phyloP scores from a whole-genome alignment of 2,329 filamentous ascomycete genomes.

The Ceratocystiopsis brevicomis region DNA sequence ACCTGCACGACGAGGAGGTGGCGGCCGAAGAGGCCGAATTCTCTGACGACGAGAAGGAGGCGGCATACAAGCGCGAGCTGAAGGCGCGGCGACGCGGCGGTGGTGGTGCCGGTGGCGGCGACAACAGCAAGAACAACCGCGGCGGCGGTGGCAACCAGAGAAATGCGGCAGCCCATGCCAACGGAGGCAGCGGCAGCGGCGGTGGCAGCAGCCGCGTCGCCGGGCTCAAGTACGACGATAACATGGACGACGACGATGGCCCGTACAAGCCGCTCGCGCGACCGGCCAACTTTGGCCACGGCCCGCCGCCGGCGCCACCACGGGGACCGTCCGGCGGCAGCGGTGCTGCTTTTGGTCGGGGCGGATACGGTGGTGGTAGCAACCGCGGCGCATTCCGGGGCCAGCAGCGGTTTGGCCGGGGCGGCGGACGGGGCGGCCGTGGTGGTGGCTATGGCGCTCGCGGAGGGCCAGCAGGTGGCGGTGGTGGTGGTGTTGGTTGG shows the following conservation, averaged over 20 bases:
- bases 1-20: conserved; percentile 84
- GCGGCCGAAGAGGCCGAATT: conserved; percentile 79
- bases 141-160: conserved; percentile 15
- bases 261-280: conserved; percentile 54
- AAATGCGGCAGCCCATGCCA: neutral
- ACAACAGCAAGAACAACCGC: conserved; percentile 1
- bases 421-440: conserved; percentile 15
- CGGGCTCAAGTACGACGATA: conserved; percentile 45
- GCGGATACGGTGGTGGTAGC: conserved; percentile 4
- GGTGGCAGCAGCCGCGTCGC: conserved; percentile 15
- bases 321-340: conserved; percentile 10
- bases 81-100: conserved; percentile 43
- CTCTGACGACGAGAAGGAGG: conserved; percentile 89
- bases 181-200: neutral
- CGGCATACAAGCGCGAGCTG: conserved; percentile 51
- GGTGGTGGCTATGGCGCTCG: conserved; percentile 29
- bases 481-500: conserved; percentile 14
- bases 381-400: conserved; percentile 17
- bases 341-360: neutral
- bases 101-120: conserved; percentile 13
- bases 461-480: conserved; percentile 17
- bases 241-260: conserved; percentile 43
- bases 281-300: conserved; percentile 41
- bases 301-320: conserved; percentile 21
- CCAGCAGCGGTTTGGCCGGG: conserved; percentile 8